Evolutionary conservation across 495 filamentous ascomycete genomes (phyloP), one percentile per base, ranked within the genome.

Genomic region (Aspergillus bridgeri): DNA sequence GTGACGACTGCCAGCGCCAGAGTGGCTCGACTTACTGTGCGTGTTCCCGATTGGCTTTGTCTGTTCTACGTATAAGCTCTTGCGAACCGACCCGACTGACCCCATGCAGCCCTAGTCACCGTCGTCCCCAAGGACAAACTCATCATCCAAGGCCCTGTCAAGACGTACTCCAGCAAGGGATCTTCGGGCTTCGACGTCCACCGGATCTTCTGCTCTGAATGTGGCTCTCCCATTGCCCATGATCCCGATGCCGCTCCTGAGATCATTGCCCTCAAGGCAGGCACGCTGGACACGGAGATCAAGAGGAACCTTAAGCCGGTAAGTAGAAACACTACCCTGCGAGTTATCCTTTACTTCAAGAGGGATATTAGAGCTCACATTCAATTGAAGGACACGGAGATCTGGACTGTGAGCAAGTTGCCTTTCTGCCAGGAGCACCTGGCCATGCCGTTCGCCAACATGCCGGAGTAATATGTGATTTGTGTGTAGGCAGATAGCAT

Each of bases 1-100:
- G 85, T 64, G 85, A 88, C 62, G 85, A 87, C 68, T 88, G 85
- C 77, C 85, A 88, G 67, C 83, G 85, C 62, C 85, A 88, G 70
- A 78, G 74, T 51, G 85, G 85, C 54, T 86, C 84, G 7, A 86
- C 84, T 56, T 88, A 88, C 67, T 88, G 85, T 88, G 70, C 11
- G 64, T 61, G 3, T 13, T 3, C 5, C 17, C 33, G 3, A 9
- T 38, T 15, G 33, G 27, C 27, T 29, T 29, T 29, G n/a, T n/a
- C n/a, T n/a, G 1, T 29, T 29, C 27, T 9, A 7, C 11, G 27
- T 9, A 29, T 29, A 3, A 1, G 13, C 18, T 9, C 19, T 3
- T 21, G 29, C 6, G 17, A 25, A 8, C 17, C 20, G 6, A 18
- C 5, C 47, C 61, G 15, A 49, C 42, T 57, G 46, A 45, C 38